Evolutionary conservation across 768 basidiomycete genomes (phyloP).

Genomic region (Mycena latifolia): DNA sequence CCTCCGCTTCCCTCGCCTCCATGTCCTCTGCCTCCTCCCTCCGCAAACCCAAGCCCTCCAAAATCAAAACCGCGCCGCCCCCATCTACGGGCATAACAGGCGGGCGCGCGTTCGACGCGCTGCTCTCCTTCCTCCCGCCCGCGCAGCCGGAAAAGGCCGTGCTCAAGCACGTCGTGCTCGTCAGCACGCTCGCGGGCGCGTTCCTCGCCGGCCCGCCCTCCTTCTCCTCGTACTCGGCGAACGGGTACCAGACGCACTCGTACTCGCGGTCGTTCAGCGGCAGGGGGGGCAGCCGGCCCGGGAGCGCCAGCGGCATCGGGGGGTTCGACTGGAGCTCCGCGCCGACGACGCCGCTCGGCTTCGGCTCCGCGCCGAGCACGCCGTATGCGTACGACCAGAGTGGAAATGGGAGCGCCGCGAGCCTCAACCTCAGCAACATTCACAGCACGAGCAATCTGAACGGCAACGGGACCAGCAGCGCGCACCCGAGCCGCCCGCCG

Average conservation of each 20-base stretch:
- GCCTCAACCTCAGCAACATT: background rate
- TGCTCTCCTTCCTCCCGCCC: slow-evolving; percentile 59
- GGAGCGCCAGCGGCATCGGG: background rate
- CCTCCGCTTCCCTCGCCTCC: background rate
- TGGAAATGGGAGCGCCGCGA: background rate
- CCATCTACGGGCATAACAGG: background rate
- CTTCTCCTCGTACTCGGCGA: background rate
- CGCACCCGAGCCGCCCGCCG: background rate
- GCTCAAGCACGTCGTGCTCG: slow-evolving; percentile 58
- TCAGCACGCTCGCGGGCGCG: slow-evolving; percentile 39
- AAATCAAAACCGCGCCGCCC: background rate
- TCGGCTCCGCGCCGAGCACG: too few species aligned
- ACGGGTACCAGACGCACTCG: background rate
- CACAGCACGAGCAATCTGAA: too few species aligned
- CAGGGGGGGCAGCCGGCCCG: background rate
- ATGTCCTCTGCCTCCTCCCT: background rate
- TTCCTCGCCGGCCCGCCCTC: slow-evolving; percentile 14
- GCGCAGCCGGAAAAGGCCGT: slow-evolving; percentile 54
- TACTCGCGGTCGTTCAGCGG: too few species aligned
- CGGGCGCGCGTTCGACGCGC: slow-evolving; percentile 52
- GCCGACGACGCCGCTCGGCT: too few species aligned
- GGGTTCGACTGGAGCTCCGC: too few species aligned
- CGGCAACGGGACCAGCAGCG: too few species aligned
- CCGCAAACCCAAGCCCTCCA: background rate
- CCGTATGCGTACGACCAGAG: background rate